Percentiles rank a stretch among this genome's conserved stretches.
Conservation (phyloP, 768 basidiomycete genomes). For the Crucibulum laeve region DNA sequence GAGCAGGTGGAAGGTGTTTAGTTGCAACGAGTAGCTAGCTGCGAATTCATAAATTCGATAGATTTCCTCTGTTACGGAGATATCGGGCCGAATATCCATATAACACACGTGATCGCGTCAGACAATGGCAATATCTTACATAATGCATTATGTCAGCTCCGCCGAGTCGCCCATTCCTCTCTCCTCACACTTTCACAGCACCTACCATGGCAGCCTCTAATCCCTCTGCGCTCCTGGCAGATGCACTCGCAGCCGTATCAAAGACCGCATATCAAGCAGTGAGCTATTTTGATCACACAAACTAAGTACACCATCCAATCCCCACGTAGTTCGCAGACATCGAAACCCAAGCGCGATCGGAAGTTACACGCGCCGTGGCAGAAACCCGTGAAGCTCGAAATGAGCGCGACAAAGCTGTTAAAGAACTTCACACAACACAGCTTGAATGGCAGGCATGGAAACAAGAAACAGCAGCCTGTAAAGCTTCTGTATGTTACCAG, state of each 20-base stretch:
- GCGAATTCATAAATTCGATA: too few relatives aligned
- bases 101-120: too few relatives aligned
- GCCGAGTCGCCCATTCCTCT: too few relatives aligned
- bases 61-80: too few relatives aligned
- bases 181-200: too few relatives aligned
- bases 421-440: conserved; percentile 37
- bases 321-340: conserved; percentile 43
- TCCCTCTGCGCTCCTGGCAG: conserved; percentile 21
- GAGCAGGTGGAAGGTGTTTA: conserved; percentile 36
- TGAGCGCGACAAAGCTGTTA: conserved; percentile 45
- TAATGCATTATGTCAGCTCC: too few relatives aligned
- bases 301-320: not conserved
- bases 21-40: too few relatives aligned
- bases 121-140: too few relatives aligned
- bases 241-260: conserved; percentile 23
- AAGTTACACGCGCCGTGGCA: conserved; percentile 42
- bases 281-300: conserved; percentile 5
- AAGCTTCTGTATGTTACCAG: conserved; percentile 42
- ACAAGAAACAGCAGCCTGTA: conserved; percentile 28
- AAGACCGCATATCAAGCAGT: conserved; percentile 24
- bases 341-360: conserved; percentile 51
- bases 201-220: conserved; percentile 13
- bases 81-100: too few relatives aligned
- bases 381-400: conserved; percentile 43
- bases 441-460: conserved; percentile 47